Conservation (phyloP, 2,329 filamentous ascomycete genomes). For the Phoma sp. region DNA sequence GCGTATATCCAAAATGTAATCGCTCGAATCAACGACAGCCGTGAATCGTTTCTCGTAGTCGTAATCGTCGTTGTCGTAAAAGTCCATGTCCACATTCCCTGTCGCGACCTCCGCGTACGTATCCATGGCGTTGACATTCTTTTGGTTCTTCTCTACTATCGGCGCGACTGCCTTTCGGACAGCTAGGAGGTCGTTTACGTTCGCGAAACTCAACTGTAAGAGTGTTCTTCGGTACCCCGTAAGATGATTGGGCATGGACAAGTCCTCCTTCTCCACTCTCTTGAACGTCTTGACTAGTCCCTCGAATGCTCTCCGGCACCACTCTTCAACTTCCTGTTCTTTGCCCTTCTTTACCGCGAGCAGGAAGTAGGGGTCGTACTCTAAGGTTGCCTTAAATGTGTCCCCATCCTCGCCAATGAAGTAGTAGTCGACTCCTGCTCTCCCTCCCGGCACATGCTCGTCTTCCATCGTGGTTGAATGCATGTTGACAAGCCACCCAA, state of each 20-base stretch:
- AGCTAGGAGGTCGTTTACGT: conserved; percentile 84
- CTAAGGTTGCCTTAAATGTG: conserved; percentile 93
- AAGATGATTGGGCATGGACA: conserved; percentile 94
- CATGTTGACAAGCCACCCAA: conserved; percentile 95
- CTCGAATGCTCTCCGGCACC: conserved; percentile 79
- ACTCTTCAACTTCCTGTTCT: conserved; percentile 95
- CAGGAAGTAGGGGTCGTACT: conserved; percentile 96
- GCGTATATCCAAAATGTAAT: conserved; percentile 97
- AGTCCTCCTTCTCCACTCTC: conserved; percentile 87
- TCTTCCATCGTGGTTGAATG: conserved; percentile 88
- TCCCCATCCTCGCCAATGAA: conserved; percentile 78
- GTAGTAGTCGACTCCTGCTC: conserved; percentile 93
- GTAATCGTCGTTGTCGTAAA: conserved; percentile 86
- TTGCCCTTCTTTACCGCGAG: conserved; percentile 86
- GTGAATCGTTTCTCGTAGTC: conserved; percentile 80
- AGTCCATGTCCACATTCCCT: conserved; percentile 82
- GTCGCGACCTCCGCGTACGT: conserved; percentile 95
- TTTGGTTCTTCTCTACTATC: conserved; percentile 94
- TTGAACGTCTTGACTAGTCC: conserved; percentile 80
- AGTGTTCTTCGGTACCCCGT: conserved; percentile 89
- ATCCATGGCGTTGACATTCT: conserved; percentile 95
- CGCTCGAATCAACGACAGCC: conserved; percentile 85
- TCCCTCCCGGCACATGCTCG: conserved; percentile 79
- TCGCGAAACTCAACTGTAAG: conserved; percentile 83
- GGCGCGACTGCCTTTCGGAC: conserved; percentile 85